Conservation (phyloP, 169 alveolate species). For the Besnoitia besnoiti region DNA sequence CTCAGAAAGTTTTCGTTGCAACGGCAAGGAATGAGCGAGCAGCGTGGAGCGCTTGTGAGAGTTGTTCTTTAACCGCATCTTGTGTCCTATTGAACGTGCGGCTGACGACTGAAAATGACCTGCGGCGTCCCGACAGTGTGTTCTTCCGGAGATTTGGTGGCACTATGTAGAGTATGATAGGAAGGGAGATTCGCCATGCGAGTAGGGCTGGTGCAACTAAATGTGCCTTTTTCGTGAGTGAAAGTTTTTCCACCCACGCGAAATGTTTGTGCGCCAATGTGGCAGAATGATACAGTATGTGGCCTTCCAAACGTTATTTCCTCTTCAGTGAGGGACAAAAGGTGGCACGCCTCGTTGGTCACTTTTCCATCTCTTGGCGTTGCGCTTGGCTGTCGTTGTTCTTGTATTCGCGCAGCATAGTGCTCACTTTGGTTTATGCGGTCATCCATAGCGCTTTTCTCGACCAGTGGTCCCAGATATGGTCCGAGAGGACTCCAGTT, state of each 20-base stretch:
- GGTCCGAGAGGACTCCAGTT: background rate
- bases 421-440: too few species aligned
- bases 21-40: background rate
- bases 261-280: too few species aligned
- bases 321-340: background rate
- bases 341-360: background rate
- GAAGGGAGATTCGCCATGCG: background rate
- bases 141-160: too few species aligned
- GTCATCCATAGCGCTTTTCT: too few species aligned
- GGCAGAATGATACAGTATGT: too few species aligned
- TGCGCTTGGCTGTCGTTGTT: background rate
- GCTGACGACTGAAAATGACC: background rate
- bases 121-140: background rate
- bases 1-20: background rate
- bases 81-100: background rate
- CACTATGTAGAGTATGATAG: background rate
- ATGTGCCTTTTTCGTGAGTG: background rate
- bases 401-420: background rate
- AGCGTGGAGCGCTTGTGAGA: background rate
- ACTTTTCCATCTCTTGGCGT: background rate
- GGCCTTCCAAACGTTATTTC: background rate
- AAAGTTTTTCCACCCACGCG: background rate
- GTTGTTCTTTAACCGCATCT: too few species aligned
- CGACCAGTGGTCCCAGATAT: background rate
- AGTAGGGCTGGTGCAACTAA: background rate